Evolutionary conservation across 345 rosid genomes (phyloP).

Genomic region (Eucalyptus viminalis): DNA sequence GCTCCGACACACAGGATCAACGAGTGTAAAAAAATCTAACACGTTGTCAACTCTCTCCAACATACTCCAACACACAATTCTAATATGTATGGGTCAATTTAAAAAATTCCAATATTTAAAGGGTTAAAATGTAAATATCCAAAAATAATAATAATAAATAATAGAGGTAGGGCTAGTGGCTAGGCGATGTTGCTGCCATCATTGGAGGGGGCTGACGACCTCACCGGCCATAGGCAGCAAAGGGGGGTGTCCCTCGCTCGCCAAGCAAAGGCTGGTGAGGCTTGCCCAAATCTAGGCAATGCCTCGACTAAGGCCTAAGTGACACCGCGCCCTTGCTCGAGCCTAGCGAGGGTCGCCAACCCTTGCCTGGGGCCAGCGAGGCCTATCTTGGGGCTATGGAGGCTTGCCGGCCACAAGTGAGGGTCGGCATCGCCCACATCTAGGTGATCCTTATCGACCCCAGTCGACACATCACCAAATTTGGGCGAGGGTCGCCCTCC

Average conservation of each 20-base stretch:
- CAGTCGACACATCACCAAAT: accelerated
- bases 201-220: accelerated
- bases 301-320: too few relatives aligned
- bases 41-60: accelerated
- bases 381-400: too few relatives aligned
- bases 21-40: too few relatives aligned
- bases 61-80: accelerated
- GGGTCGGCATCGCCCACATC: too few relatives aligned
- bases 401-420: accelerated
- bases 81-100: accelerated
- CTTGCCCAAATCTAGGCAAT: too few relatives aligned
- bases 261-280: accelerated
- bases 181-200: accelerated
- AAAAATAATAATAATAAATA: too few relatives aligned
- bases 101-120: too few relatives aligned
- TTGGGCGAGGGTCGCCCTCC: too few relatives aligned
- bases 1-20: accelerated
- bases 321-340: accelerated
- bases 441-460: accelerated
- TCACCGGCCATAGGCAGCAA: accelerated
- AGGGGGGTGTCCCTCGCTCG: accelerated
- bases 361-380: accelerated
- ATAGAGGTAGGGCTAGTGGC: too few relatives aligned
- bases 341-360: accelerated
- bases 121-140: too few relatives aligned